These are phyloP conservation scores for Blyttiomyces sp. DNA, from an alignment of 371 early-diverging fungal species.

Conservation along the genomic window DNA sequence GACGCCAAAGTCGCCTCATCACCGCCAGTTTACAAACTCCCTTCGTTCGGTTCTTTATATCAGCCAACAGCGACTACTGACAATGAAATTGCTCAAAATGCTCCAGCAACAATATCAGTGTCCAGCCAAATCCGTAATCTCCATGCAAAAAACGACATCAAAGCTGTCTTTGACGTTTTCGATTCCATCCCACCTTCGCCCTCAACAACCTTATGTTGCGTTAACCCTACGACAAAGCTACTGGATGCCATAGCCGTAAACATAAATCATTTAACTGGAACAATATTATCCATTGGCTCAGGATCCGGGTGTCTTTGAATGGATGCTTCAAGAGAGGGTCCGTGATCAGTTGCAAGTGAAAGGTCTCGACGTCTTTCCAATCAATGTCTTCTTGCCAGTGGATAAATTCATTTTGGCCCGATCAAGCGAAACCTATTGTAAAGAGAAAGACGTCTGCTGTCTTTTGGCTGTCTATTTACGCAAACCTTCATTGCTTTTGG, in stretches of 20 bases:
- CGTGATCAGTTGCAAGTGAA: neutral
- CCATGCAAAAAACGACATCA: no score
- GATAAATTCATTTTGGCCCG: no score
- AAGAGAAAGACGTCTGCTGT: no score
- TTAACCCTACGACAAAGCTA: neutral
- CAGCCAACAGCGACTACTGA: no score
- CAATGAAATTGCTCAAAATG: no score
- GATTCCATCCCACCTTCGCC: neutral
- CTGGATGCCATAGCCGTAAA: neutral
- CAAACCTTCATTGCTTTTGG: neutral
- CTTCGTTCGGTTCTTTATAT: no score
- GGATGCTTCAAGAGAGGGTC: neutral
- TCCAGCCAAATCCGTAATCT: no score
- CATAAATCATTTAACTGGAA: no score
- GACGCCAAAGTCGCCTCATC: no score
- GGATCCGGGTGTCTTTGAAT: conserved; percentile 15
- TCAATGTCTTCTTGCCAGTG: conserved; percentile 7
- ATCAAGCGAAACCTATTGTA: no score
- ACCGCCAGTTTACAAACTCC: no score
- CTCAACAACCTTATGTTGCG: conserved; percentile 9
- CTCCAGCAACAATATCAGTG: no score
- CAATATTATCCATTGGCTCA: conserved; percentile 9
- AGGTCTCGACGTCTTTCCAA: conserved; percentile 9
- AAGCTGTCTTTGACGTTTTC: neutral
- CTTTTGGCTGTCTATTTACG: conserved; percentile 7